Percentiles rank a stretch among this genome's conserved stretches.
phyloP scores from a whole-genome alignment of 1,284 basidiomycete species.

The Moniliophthora roreri region DNA sequence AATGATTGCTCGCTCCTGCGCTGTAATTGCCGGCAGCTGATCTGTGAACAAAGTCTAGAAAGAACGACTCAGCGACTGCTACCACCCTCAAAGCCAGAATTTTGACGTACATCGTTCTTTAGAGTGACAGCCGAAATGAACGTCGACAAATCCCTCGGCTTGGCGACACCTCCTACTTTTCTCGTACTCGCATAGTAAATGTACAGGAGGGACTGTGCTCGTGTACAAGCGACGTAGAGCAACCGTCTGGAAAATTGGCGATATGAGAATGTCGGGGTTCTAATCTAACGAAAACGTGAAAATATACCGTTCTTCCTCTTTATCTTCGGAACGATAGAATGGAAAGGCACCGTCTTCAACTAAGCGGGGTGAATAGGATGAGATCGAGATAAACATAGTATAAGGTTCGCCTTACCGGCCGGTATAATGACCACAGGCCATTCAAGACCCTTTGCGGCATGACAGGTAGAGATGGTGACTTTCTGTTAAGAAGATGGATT shows the following conservation, averaged over 20 bases:
- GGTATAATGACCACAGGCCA: conserved; percentile 90
- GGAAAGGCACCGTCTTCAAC: conserved; percentile 82
- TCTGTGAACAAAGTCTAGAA: conserved; percentile 24
- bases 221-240: conserved; percentile 89
- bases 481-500: conserved; percentile 41
- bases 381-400: not conserved
- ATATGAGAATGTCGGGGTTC: not conserved
- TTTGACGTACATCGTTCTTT: conserved; percentile 34
- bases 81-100: not conserved
- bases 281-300: not conserved
- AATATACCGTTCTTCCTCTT: conserved; percentile 77
- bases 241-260: conserved; percentile 57
- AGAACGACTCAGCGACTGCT: conserved; percentile 1
- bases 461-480: conserved; percentile 88
- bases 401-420: conserved; percentile 41
- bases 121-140: conserved; percentile 43
- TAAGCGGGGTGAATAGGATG: conserved; percentile 24
- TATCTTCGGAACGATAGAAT: conserved; percentile 74
- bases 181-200: conserved; percentile 50
- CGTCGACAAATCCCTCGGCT: conserved; percentile 41
- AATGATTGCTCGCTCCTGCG: conserved; percentile 34
- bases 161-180: conserved; percentile 51
- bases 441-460: conserved; percentile 90
- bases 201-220: conserved; percentile 79
- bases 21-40: conserved; percentile 34